Percentiles rank a stretch among this genome's conserved stretches.
Evolutionary conservation across 2,329 filamentous ascomycete species (phyloP).

Genomic region (Orbilia ellipsospora): DNA sequence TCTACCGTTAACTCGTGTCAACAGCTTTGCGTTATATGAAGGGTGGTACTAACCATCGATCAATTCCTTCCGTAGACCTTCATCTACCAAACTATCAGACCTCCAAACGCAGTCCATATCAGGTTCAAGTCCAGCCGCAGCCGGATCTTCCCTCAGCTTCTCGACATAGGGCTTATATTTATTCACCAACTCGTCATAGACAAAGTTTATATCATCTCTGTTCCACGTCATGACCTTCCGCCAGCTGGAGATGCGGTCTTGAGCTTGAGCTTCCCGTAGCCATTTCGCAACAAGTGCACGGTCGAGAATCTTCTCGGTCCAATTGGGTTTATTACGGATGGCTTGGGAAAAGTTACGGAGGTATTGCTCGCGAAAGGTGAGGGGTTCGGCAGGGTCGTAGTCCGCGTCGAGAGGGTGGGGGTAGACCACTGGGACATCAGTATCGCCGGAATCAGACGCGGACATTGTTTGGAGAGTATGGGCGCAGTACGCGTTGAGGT

Average conservation of each 20-base stretch:
- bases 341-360: constrained; percentile 34
- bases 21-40: not conserved
- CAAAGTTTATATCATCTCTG: constrained; percentile 31
- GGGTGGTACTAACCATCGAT: constrained; percentile 31
- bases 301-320: constrained; percentile 50
- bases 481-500: no score
- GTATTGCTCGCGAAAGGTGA: constrained; percentile 43
- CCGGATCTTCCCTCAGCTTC: constrained; percentile 16
- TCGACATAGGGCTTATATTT: constrained; percentile 39
- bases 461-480: no score
- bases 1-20: not conserved
- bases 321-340: constrained; percentile 46
- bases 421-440: not conserved
- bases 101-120: constrained; percentile 54
- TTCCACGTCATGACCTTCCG: constrained; percentile 30
- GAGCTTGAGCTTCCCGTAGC: constrained; percentile 36
- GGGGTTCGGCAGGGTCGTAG: not conserved
- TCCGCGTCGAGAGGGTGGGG: constrained; percentile 41
- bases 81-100: constrained; percentile 35
- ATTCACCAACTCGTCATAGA: constrained; percentile 35
- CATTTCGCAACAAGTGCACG: constrained; percentile 38
- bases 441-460: not conserved
- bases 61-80: constrained; percentile 27
- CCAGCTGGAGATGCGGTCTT: not conserved
- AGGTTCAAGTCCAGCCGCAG: constrained; percentile 32